A percentile compares a stretch with the other conserved stretches of the same genome.
Evolutionary conservation across 225 moss, liverwort and hornwort genomes (phyloP).

Genomic region (Thuidium tamariscinum): DNA sequence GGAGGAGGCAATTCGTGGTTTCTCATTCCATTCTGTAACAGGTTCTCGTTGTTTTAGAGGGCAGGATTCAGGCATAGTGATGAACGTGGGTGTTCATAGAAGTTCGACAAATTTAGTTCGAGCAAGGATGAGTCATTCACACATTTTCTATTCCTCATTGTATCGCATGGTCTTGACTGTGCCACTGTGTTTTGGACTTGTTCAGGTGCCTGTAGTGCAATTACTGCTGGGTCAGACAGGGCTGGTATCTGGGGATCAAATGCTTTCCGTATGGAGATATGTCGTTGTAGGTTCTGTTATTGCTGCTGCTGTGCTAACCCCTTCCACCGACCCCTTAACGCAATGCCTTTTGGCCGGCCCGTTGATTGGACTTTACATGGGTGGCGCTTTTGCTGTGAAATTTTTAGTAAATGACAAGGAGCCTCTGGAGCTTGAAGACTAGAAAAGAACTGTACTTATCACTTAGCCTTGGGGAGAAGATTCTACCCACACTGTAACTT

Average conservation of each 20-base stretch:
- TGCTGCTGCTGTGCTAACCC: slow-evolving; percentile 83
- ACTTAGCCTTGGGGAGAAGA: slow-evolving; percentile 13
- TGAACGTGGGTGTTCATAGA: neutral
- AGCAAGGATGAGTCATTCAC: neutral
- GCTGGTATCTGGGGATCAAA: slow-evolving; percentile 75
- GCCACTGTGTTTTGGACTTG: neutral
- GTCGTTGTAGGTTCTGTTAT: slow-evolving; percentile 89
- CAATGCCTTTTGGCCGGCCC: slow-evolving; percentile 90
- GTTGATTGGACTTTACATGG: slow-evolving; percentile 77
- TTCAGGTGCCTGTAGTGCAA: slow-evolving; percentile 95
- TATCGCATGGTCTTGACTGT: neutral
- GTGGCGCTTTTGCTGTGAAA: slow-evolving; percentile 77
- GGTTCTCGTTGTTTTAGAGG: neutral
- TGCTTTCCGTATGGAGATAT: slow-evolving; percentile 94
- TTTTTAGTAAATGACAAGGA: slow-evolving; percentile 18
- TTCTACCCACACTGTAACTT: slow-evolving; percentile 30
- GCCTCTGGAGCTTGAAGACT: slow-evolving; percentile 28
- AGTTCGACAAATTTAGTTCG: neutral
- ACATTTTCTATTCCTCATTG: neutral
- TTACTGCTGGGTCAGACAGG: slow-evolving; percentile 85
- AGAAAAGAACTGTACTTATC: slow-evolving; percentile 12
- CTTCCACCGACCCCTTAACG: slow-evolving; percentile 89
- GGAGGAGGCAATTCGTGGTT: neutral
- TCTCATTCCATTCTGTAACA: neutral
- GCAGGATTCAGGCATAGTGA: neutral